Evolutionary conservation across 768 basidiomycete genomes (phyloP).

Genomic region (Mycena polygramma): DNA sequence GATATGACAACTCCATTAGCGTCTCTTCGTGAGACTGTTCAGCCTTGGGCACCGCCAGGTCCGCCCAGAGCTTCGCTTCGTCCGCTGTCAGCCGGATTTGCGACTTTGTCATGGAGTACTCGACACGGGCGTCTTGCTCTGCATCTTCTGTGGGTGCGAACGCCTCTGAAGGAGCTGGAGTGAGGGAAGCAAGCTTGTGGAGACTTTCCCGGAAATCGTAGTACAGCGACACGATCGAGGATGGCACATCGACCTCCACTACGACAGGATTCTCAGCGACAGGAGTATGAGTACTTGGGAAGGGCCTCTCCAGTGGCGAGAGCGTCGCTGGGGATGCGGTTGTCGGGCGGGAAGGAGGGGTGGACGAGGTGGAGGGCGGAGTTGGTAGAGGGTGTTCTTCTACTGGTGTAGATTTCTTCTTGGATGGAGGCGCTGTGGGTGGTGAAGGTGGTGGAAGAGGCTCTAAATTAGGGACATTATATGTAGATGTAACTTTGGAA

Average conservation of each 20-base stretch:
- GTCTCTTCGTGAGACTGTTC: conserved; percentile 23
- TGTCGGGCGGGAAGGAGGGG: not conserved
- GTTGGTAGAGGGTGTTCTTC: not conserved
- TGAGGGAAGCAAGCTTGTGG: conserved; percentile 57
- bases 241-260: not conserved
- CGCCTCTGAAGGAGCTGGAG: conserved; percentile 35
- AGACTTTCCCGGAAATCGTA: conserved; percentile 62
- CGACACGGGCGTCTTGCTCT: conserved; percentile 52
- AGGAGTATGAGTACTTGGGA: conserved; percentile 11
- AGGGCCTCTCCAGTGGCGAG: conserved; percentile 30
- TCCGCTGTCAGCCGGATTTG: conserved; percentile 72
- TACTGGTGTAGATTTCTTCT: not conserved
- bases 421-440: not conserved
- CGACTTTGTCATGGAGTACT: conserved; percentile 69
- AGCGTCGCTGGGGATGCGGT: not conserved
- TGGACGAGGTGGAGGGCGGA: not conserved
- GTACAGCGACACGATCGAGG: conserved; percentile 59
- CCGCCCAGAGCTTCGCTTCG: conserved; percentile 73
- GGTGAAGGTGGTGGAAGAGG: not conserved
- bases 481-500: conserved; percentile 12
- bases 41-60: conserved; percentile 46
- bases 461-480: not conserved
- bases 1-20: conserved; percentile 39
- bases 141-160: conserved; percentile 19
- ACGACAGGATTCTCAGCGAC: not conserved